Base-by-base conservation (phyloP, 148 eudicot species). In the Rhododendron molle region DNA sequence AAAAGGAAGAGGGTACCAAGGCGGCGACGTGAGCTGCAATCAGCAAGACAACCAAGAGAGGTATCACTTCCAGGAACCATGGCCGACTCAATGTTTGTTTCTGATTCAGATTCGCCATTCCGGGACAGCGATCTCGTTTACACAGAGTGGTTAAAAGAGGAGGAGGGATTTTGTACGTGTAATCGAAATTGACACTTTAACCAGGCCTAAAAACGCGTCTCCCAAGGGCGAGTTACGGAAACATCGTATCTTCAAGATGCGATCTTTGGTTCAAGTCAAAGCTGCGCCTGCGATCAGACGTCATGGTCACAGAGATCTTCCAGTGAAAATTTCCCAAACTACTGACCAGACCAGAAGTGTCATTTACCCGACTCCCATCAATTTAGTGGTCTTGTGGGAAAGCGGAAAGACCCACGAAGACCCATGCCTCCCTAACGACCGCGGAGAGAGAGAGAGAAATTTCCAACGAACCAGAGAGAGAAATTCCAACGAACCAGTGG, bases 11-110 rank as follows among this genome's bases (percentile, higher is more conserved):
- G 4, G 30, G 67, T 84, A 92, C 92, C 87, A 92, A 50, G 79
- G 92, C 92, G 32, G 90, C 15, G 58, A 92, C 92, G 87, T 91
- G 93, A 26, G 88, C 89, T 36, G 58, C 85, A 6, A 91, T 86
- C n/a, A 91, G 89, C 80, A 89, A 80, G 76, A 89, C 86, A 18
- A 88, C 87, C 26, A 89, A 13, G n/a, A 91, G 86, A 47, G 93
- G 93, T 3, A 89, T 81, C 8, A 71, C 30, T 26, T 91, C 93
- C 36, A 89, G 90, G 20, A 83, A 77, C 93, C 91, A 91, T 58
- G 91, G 89, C 71, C 88, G 73, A 40, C 14, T 50, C 76, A 89
- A 79, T 10, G 26, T 18, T 62, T 50, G 83, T 67, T 67, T 86
- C 86, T 84, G 80, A 52, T 52, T 52, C 71, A 7, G 30, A 81